Base-by-base conservation (phyloP, 768 basidiomycete genomes). In the Termitomyces sp. region DNA sequence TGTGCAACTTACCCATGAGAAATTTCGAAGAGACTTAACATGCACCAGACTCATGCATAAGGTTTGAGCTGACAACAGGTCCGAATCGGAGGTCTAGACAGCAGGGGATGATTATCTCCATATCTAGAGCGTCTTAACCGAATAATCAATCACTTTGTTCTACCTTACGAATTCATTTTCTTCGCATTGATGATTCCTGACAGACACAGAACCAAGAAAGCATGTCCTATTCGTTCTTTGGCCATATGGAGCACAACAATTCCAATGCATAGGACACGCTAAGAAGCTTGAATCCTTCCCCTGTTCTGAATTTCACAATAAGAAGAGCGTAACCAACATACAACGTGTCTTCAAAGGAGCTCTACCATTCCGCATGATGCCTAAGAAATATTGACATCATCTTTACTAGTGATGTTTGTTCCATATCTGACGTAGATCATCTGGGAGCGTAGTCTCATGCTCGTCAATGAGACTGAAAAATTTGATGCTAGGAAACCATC, bases 391-490 rank as follows among this genome's bases (percentile, higher is more conserved):
- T 18, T 30, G 7, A 26, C 24, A 28, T 28, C 24, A 40, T 28
- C 6, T 18, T 40, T 35, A 22, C 20, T 12, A 54, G n/a, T 32
- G 1, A 51, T 36, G 14, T 43, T 47, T 32, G 14, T 26, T 14
- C 57, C 57, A 62, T 4, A 56, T 58, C 33, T 32, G 40, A 30
- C 61, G 58, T 44, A 64, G 40, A 52, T 64, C 61, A 22, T 46
- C 40, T 8, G 59, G 63, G 20, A 62, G 45, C n/a, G 56, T 54
- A 26, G 43, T 44, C 13, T 60, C 53, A 42, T 50, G 49, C 16
- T 50, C 57, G 45, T 62, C 63, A 36, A 53, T 16, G 33, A 62
- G 54, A 40, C 47, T 58, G 57, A 58, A 60, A 22, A 64, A 62
- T 40, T 50, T 45, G 10, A 62, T 47, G 14, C 8, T 5, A 28